Conservation (phyloP, 139 green algal genomes). For the Astrephomene gubernaculifera region DNA sequence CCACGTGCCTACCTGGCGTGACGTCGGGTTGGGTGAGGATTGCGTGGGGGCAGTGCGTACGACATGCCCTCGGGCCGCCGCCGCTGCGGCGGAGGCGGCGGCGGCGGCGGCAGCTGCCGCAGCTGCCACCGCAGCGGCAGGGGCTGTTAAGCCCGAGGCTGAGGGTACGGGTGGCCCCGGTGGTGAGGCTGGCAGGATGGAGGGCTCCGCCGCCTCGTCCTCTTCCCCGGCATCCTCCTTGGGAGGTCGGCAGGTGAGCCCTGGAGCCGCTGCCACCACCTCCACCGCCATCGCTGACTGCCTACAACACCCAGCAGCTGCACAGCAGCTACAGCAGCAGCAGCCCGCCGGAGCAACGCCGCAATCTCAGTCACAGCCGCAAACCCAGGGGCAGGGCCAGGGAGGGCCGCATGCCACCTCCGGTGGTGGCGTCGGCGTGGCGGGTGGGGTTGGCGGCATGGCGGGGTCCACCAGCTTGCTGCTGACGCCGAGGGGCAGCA, state of each 20-base stretch:
- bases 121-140: not conserved
- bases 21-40: not conserved
- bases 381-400: not conserved
- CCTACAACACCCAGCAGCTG: no score
- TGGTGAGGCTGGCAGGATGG: not conserved
- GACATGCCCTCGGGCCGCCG: not conserved
- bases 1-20: not conserved
- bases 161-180: not conserved
- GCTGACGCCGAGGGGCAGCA: conserved; percentile 23
- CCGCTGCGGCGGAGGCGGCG: not conserved
- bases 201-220: not conserved
- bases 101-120: not conserved
- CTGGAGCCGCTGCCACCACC: no score
- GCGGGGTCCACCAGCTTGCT: not conserved
- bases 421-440: not conserved
- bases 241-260: no score
- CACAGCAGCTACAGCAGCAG: not conserved
- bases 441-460: not conserved
- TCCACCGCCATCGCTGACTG: no score
- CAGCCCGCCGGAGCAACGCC: not conserved
- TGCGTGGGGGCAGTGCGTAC: conserved; percentile 7
- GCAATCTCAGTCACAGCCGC: not conserved
- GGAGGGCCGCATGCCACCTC: no score
- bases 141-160: not conserved
- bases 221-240: not conserved